Evolutionary conservation across 2,329 filamentous ascomycete species (phyloP).

Genomic region (Neopestalotiopsis rosae): DNA sequence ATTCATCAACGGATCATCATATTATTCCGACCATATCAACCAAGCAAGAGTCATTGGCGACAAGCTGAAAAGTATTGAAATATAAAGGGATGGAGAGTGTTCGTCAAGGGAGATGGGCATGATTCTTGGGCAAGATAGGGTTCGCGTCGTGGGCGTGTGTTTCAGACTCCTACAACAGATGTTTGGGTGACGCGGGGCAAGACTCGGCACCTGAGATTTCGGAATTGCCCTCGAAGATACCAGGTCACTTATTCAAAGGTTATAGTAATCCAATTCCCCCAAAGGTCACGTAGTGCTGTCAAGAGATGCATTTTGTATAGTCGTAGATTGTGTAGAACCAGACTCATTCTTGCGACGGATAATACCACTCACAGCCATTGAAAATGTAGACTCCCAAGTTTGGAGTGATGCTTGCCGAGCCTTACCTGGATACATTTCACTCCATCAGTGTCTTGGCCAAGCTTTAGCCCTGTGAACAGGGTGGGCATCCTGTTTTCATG

Average conservation of each 20-base stretch:
- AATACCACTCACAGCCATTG: background rate
- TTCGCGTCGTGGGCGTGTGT: slow-evolving; percentile 5
- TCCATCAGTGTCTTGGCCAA: background rate
- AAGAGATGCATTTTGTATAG: background rate
- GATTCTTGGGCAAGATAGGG: background rate
- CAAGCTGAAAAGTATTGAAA: background rate
- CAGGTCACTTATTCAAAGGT: background rate
- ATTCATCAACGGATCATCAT: no score
- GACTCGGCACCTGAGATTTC: background rate
- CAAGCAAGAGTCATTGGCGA: no score
- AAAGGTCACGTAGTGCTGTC: no score
- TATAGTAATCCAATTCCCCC: no score
- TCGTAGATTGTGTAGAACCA: background rate
- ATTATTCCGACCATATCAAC: no score
- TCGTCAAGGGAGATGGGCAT: background rate
- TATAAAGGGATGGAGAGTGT: background rate
- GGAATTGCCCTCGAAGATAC: background rate
- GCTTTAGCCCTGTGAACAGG: background rate
- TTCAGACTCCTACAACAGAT: slow-evolving; percentile 13
- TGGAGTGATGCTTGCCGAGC: background rate
- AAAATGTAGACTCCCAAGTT: background rate
- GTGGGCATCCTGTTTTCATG: background rate
- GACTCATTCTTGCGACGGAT: background rate
- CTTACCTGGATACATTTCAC: background rate
- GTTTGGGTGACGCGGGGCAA: background rate